Conservation (phyloP, 106 monocot genomes). For the Cymbidium sinense region DNA sequence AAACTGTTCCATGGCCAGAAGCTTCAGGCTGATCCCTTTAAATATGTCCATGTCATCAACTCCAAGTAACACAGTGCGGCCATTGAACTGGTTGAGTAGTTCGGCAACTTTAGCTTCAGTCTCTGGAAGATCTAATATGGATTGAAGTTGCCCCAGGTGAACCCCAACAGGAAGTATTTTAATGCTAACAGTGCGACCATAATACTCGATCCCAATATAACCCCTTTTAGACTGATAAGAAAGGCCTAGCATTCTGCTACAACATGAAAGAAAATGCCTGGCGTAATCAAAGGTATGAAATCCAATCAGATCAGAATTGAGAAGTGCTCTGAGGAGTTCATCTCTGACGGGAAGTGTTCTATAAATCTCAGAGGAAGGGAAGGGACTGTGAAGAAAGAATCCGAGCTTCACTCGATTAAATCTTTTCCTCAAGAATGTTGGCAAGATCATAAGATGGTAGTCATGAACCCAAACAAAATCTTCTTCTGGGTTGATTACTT, state of each 20-base stretch:
- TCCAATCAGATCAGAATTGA: slow-evolving; percentile 79
- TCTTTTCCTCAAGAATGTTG: slow-evolving; percentile 57
- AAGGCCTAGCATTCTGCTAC: slow-evolving; percentile 70
- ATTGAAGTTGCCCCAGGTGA: slow-evolving; percentile 37
- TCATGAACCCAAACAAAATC: slow-evolving; percentile 93
- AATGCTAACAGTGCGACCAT: slow-evolving; percentile 48
- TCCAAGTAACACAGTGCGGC: slow-evolving; percentile 37
- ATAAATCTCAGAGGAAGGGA: slow-evolving; percentile 87
- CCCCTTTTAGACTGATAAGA: slow-evolving; percentile 73
- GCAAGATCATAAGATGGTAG: slow-evolving; percentile 87
- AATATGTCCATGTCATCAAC: slow-evolving; percentile 66
- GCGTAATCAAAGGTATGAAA: slow-evolving; percentile 95
- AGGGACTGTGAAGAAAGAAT: slow-evolving; percentile 81
- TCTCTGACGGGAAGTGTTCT: slow-evolving; percentile 63
- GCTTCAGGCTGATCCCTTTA: slow-evolving; percentile 54
- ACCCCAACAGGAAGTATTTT: slow-evolving; percentile 52
- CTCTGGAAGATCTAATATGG: slow-evolving; percentile 23
- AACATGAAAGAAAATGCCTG: slow-evolving; percentile 85
- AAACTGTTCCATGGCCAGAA: slow-evolving; percentile 37
- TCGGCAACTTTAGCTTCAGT: slow-evolving; percentile 33
- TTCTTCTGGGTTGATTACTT: slow-evolving; percentile 65
- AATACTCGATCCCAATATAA: slow-evolving; percentile 74
- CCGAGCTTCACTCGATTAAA: slow-evolving; percentile 60
- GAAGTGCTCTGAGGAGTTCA: slow-evolving; percentile 64
- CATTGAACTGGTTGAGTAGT: slow-evolving; percentile 27